phyloP scores from a whole-genome alignment of 768 basidiomycete species.

The Phylloporus sp. region DNA sequence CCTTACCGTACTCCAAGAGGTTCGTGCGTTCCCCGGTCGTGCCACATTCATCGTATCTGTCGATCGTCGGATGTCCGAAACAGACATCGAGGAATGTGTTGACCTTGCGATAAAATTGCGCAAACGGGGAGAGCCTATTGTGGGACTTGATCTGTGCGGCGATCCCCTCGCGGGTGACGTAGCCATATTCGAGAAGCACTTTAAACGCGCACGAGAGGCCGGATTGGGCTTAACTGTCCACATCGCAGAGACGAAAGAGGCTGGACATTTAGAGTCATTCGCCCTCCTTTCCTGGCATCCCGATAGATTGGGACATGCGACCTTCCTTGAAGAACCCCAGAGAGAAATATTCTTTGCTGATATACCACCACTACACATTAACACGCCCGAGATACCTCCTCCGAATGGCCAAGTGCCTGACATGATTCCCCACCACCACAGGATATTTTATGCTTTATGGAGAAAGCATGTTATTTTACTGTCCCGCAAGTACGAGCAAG shows the following conservation, averaged over 20 bases:
- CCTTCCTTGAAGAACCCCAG: conserved; percentile 65
- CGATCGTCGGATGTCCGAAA: conserved; percentile 63
- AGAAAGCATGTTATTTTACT: conserved; percentile 21
- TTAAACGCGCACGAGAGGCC: conserved; percentile 51
- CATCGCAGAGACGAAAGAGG: conserved; percentile 74
- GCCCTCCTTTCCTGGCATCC: conserved; percentile 60
- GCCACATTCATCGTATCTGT: conserved; percentile 69
- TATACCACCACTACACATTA: conserved; percentile 16
- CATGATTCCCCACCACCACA: conserved; percentile 21
- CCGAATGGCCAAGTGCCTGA: conserved; percentile 18
- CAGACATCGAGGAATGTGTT: conserved; percentile 53
- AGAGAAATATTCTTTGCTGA: conserved; percentile 44
- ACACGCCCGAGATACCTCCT: conserved; percentile 19
- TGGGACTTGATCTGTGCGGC: conserved; percentile 81
- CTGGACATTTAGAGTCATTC: conserved; percentile 56
- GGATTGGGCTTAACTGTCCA: conserved; percentile 77
- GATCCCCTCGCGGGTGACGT: conserved; percentile 64
- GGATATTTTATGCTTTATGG: conserved; percentile 21
- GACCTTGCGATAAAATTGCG: conserved; percentile 53
- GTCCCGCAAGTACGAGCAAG: conserved; percentile 16
- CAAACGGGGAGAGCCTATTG: conserved; percentile 54
- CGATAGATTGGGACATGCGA: conserved; percentile 74
- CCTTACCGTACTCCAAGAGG: conserved; percentile 57
- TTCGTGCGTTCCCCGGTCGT: conserved; percentile 52
- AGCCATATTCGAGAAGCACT: conserved; percentile 44